Percentiles rank a stretch among this genome's conserved stretches.
Evolutionary conservation across 1,284 basidiomycete genomes (phyloP).

Genomic region (Cutaneotrichosporon sp.): DNA sequence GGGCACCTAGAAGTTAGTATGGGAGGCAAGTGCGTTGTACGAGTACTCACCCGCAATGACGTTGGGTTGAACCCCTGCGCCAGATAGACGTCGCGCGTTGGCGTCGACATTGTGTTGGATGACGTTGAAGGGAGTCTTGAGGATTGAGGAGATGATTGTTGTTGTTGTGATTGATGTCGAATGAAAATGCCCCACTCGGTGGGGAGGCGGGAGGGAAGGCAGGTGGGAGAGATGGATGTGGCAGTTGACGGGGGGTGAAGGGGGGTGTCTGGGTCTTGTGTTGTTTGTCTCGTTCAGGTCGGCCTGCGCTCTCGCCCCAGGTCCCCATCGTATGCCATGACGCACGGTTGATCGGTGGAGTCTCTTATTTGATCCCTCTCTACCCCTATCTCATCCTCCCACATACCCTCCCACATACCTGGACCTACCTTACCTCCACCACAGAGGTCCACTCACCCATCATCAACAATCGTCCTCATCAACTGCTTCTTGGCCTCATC

Average conservation of each 20-base stretch:
- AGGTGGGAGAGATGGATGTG: neutral
- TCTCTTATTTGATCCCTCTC: conserved; percentile 13
- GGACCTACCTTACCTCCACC: neutral
- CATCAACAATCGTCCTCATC: conserved; percentile 1
- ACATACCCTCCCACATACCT: neutral
- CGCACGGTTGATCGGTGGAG: neutral
- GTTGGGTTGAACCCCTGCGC: conserved; percentile 78
- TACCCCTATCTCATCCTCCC: neutral
- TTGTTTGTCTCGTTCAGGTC: conserved; percentile 18
- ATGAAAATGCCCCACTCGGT: neutral
- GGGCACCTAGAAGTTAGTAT: conserved; percentile 40
- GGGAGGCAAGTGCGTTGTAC: neutral
- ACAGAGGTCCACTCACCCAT: neutral
- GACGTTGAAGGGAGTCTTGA: neutral
- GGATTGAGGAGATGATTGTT: neutral
- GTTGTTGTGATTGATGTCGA: conserved; percentile 8
- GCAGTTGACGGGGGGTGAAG: neutral
- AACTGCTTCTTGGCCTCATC: neutral
- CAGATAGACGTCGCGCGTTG: conserved; percentile 62
- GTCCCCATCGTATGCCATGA: too few species aligned
- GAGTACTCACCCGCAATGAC: conserved; percentile 61
- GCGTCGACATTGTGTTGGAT: conserved; percentile 36
- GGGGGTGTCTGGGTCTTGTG: neutral
- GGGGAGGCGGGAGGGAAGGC: neutral
- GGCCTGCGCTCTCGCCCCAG: too few species aligned